Percentiles rank a stretch among this genome's conserved stretches.
Evolutionary conservation across 106 monocot species (phyloP).

Genomic region (Allium sativum): DNA sequence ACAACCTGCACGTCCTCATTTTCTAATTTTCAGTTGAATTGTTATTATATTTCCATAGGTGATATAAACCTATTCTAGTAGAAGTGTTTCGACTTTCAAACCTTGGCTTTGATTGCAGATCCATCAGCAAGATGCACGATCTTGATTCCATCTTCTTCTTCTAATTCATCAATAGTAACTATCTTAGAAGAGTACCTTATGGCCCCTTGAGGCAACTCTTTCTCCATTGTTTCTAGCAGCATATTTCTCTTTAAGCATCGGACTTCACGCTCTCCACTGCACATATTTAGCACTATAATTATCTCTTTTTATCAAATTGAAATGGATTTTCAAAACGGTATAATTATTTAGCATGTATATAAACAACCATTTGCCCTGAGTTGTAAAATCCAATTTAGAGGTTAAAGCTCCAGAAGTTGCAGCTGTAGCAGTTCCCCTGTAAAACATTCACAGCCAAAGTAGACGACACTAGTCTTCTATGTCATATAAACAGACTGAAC

Average conservation of each 20-base stretch:
- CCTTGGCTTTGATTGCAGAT: conserved; percentile 52
- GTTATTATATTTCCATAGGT: too few species aligned
- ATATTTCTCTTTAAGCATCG: conserved; percentile 34
- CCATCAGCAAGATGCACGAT: conserved; percentile 56
- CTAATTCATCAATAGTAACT: conserved; percentile 17
- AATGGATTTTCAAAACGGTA: not conserved
- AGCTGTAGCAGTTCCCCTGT: conserved; percentile 17
- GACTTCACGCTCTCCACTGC: conserved; percentile 32
- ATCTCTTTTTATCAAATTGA: not conserved
- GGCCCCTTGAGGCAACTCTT: conserved; percentile 36
- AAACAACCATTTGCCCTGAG: conserved; percentile 20
- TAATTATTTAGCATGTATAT: not conserved
- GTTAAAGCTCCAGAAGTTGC: conserved; percentile 23
- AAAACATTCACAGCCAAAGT: not conserved
- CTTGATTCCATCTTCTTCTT: conserved; percentile 25
- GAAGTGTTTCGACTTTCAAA: conserved; percentile 3
- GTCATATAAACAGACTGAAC: too few species aligned
- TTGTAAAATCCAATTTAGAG: conserved; percentile 4
- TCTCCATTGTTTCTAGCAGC: conserved; percentile 35
- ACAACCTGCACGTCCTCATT: conserved; percentile 25
- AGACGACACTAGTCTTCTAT: too few species aligned
- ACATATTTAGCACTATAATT: not conserved
- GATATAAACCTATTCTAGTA: too few species aligned
- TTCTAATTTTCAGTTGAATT: not conserved
- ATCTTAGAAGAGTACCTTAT: conserved; percentile 49